phyloP scores from a whole-genome alignment of 306 rosid species.

The Amphicarpaea edgeworthii region DNA sequence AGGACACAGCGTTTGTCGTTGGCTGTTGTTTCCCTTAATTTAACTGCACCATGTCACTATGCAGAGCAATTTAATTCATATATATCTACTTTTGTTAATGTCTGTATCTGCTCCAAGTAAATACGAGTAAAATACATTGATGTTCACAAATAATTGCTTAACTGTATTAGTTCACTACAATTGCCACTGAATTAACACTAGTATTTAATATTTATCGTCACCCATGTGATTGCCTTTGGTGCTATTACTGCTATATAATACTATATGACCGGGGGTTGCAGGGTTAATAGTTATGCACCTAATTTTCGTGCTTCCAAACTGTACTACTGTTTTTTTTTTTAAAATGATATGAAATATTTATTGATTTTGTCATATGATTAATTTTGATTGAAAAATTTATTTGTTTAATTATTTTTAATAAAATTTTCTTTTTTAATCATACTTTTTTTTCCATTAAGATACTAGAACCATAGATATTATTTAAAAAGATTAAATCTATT shows the following conservation, averaged over 20 bases:
- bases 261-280: background rate
- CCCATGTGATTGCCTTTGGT: slow-evolving; percentile 10
- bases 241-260: too few relatives aligned
- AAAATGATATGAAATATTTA: too few relatives aligned
- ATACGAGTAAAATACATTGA: slow-evolving; percentile 23
- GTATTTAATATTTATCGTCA: background rate
- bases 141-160: slow-evolving; percentile 25
- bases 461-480: too few relatives aligned
- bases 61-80: slow-evolving; percentile 15
- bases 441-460: too few relatives aligned
- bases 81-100: background rate
- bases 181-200: background rate
- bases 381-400: too few relatives aligned
- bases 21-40: background rate
- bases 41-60: background rate
- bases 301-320: background rate
- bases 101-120: slow-evolving; percentile 15
- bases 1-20: background rate
- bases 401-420: too few relatives aligned
- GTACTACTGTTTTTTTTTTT: too few relatives aligned
- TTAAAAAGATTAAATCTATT: too few relatives aligned
- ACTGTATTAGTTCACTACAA: slow-evolving; percentile 16
- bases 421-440: too few relatives aligned
- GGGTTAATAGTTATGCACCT: background rate
- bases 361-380: too few relatives aligned